Evolutionary conservation across 805 yeast genomes (phyloP), one percentile per base, ranked within the genome.

Genomic region (Dipodascus albidus): DNA sequence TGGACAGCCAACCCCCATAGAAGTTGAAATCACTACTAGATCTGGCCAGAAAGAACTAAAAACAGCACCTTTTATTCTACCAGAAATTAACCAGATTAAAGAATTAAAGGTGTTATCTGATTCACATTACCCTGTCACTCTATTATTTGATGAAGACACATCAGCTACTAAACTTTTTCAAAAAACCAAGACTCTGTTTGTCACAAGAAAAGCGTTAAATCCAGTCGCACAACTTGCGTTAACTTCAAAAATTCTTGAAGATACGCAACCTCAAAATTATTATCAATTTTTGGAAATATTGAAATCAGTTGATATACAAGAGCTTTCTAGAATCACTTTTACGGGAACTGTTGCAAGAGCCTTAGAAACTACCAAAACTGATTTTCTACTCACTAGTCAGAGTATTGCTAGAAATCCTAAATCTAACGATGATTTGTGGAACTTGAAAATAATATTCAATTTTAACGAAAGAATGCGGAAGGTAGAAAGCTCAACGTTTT

Each of bases 51-150:
- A 59, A 2, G 52, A 67, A 2, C 62, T 64, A 1, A 51, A 74
- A 3, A 53, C 63, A 4, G 70, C 93, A 0, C 97, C 97, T 0
- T 79, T 85, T 57, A 67, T 87, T 48, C 63, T 89, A 47, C 93
- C 96, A 0, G 75, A 77, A 27, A 60, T 84, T 24, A 70, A 73
- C 14, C 67, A 68, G 0, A 80, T 88, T 6, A 54, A 61, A 38
- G 20, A 38, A n/a, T 38, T 38, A 17, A 38, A 38, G 15, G 44
- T 38, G 6, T n/a, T 38, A 6, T 67, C 68, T 3, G 74, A 88
- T 1, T 69, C 70, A 14, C 47, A 75, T 83, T 0, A 59, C 65
- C 2, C 71, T 77, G 2, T 65, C 73, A 1, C 77, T 76, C 11
- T 80, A 79, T 62, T 82, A 80, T 59, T 78, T 79, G 2, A 75